Percentiles rank a stretch among this genome's conserved stretches.
phyloP scores from a whole-genome alignment of 2,329 filamentous ascomycete genomes.

The Pseudocercospora crystallina region DNA sequence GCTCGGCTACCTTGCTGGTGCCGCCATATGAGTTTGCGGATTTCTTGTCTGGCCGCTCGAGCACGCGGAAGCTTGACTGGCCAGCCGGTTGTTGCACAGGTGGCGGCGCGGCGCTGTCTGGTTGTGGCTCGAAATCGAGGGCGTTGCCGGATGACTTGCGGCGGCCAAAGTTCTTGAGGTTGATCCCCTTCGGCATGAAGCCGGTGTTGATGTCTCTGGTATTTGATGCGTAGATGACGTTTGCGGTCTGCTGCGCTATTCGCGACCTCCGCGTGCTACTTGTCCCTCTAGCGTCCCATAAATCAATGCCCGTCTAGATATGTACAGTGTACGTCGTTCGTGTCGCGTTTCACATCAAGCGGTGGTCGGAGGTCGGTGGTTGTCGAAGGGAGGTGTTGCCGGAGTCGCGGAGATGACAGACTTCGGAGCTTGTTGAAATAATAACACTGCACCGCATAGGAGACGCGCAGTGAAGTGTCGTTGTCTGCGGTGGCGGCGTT shows the following conservation, averaged over 20 bases:
- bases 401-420: too few relatives aligned
- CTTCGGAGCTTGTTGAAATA: too few relatives aligned
- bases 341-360: constrained; percentile 14
- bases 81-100: constrained; percentile 2
- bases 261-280: constrained; percentile 10
- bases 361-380: not conserved
- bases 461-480: too few relatives aligned
- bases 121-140: constrained; percentile 40
- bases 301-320: constrained; percentile 12
- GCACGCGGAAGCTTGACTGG: constrained; percentile 53
- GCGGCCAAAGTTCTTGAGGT: constrained; percentile 53
- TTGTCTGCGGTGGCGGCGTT: too few relatives aligned
- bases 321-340: constrained; percentile 15
- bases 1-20: constrained; percentile 23
- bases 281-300: constrained; percentile 17
- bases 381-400: too few relatives aligned
- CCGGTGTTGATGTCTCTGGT: constrained; percentile 23
- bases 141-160: constrained; percentile 57
- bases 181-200: constrained; percentile 54
- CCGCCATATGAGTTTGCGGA: constrained; percentile 37
- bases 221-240: not conserved
- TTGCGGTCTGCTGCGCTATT: constrained; percentile 6
- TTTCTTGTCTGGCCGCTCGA: constrained; percentile 52
- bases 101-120: constrained; percentile 34
- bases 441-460: too few relatives aligned